Conservation (phyloP, 768 basidiomycete genomes). For the Mycena rosella region DNA sequence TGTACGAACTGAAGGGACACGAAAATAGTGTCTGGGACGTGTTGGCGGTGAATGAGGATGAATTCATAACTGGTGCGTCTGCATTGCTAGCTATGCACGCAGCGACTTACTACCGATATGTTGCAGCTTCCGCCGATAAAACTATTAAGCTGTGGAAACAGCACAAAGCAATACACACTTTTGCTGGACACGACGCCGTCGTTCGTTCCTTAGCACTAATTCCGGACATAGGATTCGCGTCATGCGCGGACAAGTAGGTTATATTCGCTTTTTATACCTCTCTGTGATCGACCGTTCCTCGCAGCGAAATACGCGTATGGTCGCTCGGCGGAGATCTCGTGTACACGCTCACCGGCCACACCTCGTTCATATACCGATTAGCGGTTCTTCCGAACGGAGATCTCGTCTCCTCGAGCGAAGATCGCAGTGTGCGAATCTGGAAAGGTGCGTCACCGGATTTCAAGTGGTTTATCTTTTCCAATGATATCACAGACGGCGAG, state of each 20-base stretch:
- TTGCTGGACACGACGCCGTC: constrained; percentile 89
- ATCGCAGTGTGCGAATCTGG: constrained; percentile 94
- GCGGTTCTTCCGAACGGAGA: constrained; percentile 85
- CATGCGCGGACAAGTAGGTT: constrained; percentile 94
- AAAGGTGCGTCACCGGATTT: constrained; percentile 64
- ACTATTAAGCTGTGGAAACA: constrained; percentile 91
- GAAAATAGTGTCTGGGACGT: constrained; percentile 96
- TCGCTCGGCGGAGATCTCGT: constrained; percentile 83
- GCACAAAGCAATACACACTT: constrained; percentile 81
- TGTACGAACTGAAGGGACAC: constrained; percentile 86
- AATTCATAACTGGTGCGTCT: constrained; percentile 84
- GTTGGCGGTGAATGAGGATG: constrained; percentile 78
- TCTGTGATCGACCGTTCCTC: constrained; percentile 15
- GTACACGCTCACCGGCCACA: constrained; percentile 91
- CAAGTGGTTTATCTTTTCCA: constrained; percentile 4
- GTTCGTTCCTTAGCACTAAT: constrained; percentile 88
- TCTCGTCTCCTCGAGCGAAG: constrained; percentile 93
- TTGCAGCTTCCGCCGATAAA: constrained; percentile 94
- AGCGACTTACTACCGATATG: not conserved
- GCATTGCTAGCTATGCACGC: not conserved
- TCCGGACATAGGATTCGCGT: constrained; percentile 92
- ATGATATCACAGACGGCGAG: constrained; percentile 74
- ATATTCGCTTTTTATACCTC: constrained; percentile 31
- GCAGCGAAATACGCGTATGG: constrained; percentile 94
- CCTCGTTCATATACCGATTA: constrained; percentile 95